These are phyloP conservation scores for Pseudogymnoascus sp. DNA, from an alignment of 2,329 filamentous ascomycete species.

Conservation along the genomic window DNA sequence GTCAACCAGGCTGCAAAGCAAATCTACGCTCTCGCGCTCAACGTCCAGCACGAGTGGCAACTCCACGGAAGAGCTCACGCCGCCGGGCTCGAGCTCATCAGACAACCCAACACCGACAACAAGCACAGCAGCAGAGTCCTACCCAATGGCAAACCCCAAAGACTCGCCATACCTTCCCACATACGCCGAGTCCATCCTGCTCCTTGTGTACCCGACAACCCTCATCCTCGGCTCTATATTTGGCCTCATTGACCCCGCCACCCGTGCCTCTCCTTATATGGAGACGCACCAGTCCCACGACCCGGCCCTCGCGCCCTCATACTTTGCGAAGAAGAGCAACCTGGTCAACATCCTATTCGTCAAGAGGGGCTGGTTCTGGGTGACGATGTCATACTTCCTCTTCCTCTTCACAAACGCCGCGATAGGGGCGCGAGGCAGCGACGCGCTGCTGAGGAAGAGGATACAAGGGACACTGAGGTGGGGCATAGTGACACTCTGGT, in stretches of 20 bases:
- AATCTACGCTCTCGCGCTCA: constrained; percentile 11
- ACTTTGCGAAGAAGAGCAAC: constrained; percentile 92
- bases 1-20: constrained; percentile 23
- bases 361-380: constrained; percentile 92
- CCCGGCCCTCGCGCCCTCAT: constrained; percentile 56
- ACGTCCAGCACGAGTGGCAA: background rate
- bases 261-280: constrained; percentile 56
- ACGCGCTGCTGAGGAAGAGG: constrained; percentile 36
- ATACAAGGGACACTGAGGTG: constrained; percentile 60
- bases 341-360: constrained; percentile 89
- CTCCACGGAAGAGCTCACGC: constrained; percentile 10
- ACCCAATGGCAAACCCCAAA: constrained; percentile 18
- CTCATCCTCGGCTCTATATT: constrained; percentile 77
- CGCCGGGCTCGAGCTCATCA: constrained; percentile 13
- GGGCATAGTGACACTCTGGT: constrained; percentile 62
- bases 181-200: constrained; percentile 52
- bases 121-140: background rate
- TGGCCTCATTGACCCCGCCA: constrained; percentile 65
- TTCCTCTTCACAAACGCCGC: constrained; percentile 63
- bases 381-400: constrained; percentile 61
- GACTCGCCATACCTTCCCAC: constrained; percentile 58
- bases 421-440: constrained; percentile 35
- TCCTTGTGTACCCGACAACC: constrained; percentile 66
- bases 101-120: constrained; percentile 11
- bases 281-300: constrained; percentile 53